Conservation (phyloP, 1,284 basidiomycete species). For the Ganoderma leucocontextum region DNA sequence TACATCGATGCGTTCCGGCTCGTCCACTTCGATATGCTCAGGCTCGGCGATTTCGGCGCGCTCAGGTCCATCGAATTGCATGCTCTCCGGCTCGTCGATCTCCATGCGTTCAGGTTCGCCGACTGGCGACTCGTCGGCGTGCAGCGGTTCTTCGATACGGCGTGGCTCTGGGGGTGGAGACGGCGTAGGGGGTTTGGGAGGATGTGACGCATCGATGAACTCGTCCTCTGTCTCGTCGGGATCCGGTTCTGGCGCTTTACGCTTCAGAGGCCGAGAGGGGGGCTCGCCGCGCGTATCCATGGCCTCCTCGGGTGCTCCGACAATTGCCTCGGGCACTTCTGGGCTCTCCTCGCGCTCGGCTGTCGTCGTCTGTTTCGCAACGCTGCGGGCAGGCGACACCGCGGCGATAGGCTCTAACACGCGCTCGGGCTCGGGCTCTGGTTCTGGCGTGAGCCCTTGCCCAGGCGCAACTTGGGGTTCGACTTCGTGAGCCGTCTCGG, state of each 20-base stretch:
- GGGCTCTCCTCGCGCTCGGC: neutral
- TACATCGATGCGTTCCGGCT: neutral
- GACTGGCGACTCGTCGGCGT: neutral
- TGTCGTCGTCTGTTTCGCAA: neutral
- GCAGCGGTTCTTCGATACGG: neutral
- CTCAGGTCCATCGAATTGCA: neutral
- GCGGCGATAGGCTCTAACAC: neutral
- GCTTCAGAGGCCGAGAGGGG: neutral
- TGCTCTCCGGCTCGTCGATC: neutral
- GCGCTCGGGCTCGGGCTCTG: neutral
- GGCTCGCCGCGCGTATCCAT: slow-evolving; percentile 1
- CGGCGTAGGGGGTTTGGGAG: slow-evolving; percentile 4
- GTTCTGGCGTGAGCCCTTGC: neutral
- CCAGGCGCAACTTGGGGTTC: neutral
- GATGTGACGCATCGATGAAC: slow-evolving; percentile 3
- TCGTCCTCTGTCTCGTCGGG: slow-evolving; percentile 9
- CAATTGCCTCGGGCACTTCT: neutral
- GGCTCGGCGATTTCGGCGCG: neutral
- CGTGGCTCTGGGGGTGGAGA: neutral
- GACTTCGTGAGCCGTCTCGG: neutral
- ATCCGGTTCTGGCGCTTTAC: neutral
- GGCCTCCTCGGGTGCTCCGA: neutral
- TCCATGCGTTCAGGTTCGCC: neutral
- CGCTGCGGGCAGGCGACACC: neutral
- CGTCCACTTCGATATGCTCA: neutral